Evolutionary conservation across 768 basidiomycete species (phyloP).

Genomic region (Pisolithus orientalis): DNA sequence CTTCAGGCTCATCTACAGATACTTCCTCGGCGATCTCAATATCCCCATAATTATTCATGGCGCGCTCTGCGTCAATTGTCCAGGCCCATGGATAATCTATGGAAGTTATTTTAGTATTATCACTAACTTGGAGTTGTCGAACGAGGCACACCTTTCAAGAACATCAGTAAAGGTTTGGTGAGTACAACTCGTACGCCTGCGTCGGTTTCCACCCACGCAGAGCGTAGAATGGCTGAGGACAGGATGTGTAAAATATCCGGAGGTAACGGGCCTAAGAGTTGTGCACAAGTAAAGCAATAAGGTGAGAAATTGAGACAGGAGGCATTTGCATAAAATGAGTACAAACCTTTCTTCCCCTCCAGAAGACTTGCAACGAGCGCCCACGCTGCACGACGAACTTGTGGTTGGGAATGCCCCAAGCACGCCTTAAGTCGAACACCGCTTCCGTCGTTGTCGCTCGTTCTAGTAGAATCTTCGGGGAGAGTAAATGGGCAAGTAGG

Average conservation of each 20-base stretch:
- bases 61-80: constrained; percentile 30
- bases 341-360: constrained; percentile 43
- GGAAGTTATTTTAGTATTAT: background rate
- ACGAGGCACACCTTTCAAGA: constrained; percentile 55
- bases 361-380: constrained; percentile 38
- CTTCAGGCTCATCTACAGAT: constrained; percentile 27
- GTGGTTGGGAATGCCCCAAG: constrained; percentile 61
- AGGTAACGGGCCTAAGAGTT: constrained; percentile 17
- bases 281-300: constrained; percentile 2
- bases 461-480: background rate
- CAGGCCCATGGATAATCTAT: constrained; percentile 64
- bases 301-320: constrained; percentile 13
- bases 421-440: constrained; percentile 12
- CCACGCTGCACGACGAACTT: constrained; percentile 72
- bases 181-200: constrained; percentile 56
- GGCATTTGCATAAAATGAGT: constrained; percentile 4
- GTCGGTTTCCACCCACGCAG: constrained; percentile 69
- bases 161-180: constrained; percentile 65
- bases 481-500: constrained; percentile 31
- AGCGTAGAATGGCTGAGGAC: constrained; percentile 55
- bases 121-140: background rate
- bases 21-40: constrained; percentile 31
- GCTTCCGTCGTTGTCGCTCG: constrained; percentile 27
- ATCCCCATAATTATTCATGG: constrained; percentile 7
- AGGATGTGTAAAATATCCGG: constrained; percentile 38